These are phyloP conservation scores for Helotiales sp. DNA, from an alignment of 2,329 filamentous ascomycete species.

Conservation along the genomic window DNA sequence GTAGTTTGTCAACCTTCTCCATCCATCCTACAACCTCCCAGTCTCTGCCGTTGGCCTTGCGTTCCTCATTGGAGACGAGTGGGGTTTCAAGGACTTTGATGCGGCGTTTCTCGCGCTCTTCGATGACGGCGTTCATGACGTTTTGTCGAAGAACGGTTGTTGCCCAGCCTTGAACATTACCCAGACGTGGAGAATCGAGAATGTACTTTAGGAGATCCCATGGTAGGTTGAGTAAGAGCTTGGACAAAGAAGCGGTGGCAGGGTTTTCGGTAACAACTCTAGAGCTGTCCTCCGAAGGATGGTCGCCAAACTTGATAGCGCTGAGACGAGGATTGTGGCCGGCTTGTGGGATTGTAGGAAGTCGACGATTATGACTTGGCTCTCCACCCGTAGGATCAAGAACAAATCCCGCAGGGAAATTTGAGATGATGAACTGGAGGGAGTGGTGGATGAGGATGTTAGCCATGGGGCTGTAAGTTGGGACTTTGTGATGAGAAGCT, in stretches of 20 bases:
- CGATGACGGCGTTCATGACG: constrained; percentile 55
- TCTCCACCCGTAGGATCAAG: constrained; percentile 57
- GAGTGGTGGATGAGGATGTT: constrained; percentile 59
- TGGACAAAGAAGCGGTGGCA: constrained; percentile 59
- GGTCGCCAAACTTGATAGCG: constrained; percentile 74
- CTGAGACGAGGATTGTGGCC: constrained; percentile 58
- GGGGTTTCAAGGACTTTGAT: constrained; percentile 32
- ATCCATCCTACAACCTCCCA: constrained; percentile 44
- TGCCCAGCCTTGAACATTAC: constrained; percentile 56
- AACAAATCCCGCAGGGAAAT: constrained; percentile 64
- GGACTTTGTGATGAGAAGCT: constrained; percentile 19
- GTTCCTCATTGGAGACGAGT: constrained; percentile 38
- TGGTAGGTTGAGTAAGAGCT: constrained; percentile 71
- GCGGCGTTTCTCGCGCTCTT: constrained; percentile 63
- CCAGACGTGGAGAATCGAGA: constrained; percentile 64
- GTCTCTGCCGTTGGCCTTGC: constrained; percentile 33
- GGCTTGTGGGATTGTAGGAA: constrained; percentile 46
- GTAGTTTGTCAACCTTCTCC: constrained; percentile 38
- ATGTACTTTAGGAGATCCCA: constrained; percentile 69
- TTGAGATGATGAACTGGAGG: constrained; percentile 63
- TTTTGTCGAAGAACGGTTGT: constrained; percentile 52
- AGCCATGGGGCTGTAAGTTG: constrained; percentile 59
- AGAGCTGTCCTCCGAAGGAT: constrained; percentile 47
- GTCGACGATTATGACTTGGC: constrained; percentile 52
- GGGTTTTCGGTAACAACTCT: constrained; percentile 41